phyloP scores from a whole-genome alignment of 139 green algal genomes.

The Closterium sp. region DNA sequence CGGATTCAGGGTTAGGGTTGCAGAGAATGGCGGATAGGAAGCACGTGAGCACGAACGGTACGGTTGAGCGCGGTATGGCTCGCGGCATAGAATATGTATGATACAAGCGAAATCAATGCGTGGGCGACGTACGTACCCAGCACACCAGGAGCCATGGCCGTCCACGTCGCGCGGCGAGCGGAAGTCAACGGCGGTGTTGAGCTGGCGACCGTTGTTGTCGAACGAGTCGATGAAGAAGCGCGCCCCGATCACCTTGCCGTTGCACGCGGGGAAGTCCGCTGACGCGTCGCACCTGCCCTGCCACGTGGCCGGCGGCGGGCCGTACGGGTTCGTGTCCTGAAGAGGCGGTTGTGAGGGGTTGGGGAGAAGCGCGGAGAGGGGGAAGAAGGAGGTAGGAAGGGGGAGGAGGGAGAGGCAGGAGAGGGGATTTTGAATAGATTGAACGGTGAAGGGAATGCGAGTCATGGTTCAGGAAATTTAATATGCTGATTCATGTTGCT shows the following conservation, averaged over 20 bases:
- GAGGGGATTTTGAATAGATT: no score
- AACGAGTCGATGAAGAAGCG: neutral
- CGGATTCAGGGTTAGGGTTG: no score
- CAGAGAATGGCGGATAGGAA: no score
- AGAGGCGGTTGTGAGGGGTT: neutral
- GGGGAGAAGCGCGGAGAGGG: neutral
- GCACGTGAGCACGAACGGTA: no score
- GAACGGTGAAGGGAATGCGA: no score
- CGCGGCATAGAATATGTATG: no score
- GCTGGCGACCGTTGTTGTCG: neutral
- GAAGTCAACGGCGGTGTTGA: neutral
- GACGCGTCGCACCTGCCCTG: neutral
- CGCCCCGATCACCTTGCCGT: constrained; percentile 4
- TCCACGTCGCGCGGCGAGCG: neutral
- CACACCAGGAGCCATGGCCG: constrained; percentile 12
- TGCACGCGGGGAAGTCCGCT: constrained; percentile 1
- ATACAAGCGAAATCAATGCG: neutral
- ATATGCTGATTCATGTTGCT: no score
- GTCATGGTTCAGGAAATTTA: no score
- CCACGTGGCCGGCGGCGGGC: neutral
- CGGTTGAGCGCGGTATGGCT: no score
- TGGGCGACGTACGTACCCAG: neutral
- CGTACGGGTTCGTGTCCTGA: neutral
- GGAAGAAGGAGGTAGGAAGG: neutral
- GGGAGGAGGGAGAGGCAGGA: no score